Evolutionary conservation across 192 early-diverging fungal species (phyloP), one percentile per base, ranked within the genome.

Genomic region (Geosiphon pyriformis): DNA sequence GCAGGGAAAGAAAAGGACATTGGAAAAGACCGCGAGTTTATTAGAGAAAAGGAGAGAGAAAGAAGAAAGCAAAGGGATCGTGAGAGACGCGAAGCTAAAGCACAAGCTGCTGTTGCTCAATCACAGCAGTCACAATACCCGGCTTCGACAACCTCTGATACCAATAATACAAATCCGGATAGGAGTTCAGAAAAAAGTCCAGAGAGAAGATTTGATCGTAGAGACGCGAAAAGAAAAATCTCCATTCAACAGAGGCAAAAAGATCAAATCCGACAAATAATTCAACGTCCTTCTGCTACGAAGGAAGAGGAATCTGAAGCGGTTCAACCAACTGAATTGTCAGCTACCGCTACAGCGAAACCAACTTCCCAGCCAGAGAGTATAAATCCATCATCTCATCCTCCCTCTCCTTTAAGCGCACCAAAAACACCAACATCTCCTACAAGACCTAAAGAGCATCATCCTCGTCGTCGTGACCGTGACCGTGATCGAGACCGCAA

Each of bases 211-310:
- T 29, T 2, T 34, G 49, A 32, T 46, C 42, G 25, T 22, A 60
- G 46, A 27, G 60, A 52, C 20, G 15, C 10, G 4, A 52, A 52
- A 52, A 52, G 10, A 4, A 67, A 67, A 57, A 57, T 67, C 18
- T 50, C 65, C 8, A 67, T 67, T 67, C 65, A 67, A 57, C 65
- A 42, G 49, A 34, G 54, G 10, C 65, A 67, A 57, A 67, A 67
- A 30, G 65, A 67, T 47, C 51, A 57, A 67, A 67, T 67, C 15
- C n/a, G 65, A n/a, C 42, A 37, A 46, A 57, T 67, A 30, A 67
- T 67, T 22, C 53, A 67, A 57, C 15, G 22, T 32, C 31, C 64
- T 42, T 42, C 53, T 27, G 11, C 53, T 29, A 4, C 6, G 15
- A 42, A 42, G 15, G 37, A 42, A 42, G 37, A 42, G 6, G 37